These are phyloP conservation scores for Cystofilobasidium macerans DNA, from an alignment of 768 basidiomycete species.

Conservation along the genomic window DNA sequence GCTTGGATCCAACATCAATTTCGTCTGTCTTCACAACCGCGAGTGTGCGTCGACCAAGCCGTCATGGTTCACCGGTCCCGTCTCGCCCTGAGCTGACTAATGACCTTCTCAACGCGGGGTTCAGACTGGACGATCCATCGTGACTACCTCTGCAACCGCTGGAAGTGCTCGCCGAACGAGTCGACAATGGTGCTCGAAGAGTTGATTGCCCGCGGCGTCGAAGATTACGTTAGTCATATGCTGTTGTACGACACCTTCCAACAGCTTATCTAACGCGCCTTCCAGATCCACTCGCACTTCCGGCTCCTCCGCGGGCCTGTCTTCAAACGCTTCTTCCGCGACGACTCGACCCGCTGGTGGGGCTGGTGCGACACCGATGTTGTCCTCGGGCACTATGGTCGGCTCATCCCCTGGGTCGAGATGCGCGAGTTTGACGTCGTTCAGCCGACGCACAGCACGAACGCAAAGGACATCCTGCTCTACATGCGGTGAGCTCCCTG, in stretches of 20 bases:
- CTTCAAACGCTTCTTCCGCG: constrained; percentile 14
- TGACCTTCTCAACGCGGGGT: background rate
- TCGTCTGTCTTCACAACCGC: constrained; percentile 6
- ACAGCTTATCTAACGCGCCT: too few species aligned
- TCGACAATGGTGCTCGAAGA: background rate
- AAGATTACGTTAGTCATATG: constrained; percentile 8
- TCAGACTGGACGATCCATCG: constrained; percentile 18
- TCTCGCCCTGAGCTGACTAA: background rate
- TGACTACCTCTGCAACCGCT: constrained; percentile 15
- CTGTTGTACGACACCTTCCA: background rate
- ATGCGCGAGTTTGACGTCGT: constrained; percentile 16
- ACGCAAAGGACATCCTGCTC: constrained; percentile 17
- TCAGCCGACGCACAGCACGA: constrained; percentile 13
- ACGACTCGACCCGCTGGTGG: constrained; percentile 15
- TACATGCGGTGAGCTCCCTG: constrained; percentile 16
- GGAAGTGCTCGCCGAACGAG: constrained; percentile 7
- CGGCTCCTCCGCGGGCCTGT: constrained; percentile 12
- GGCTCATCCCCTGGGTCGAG: constrained; percentile 13
- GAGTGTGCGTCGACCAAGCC: constrained; percentile 24
- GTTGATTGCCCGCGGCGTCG: background rate
- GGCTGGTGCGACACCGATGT: constrained; percentile 23
- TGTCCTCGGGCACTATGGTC: background rate
- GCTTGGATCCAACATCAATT: constrained; percentile 3
- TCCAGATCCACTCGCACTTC: constrained; percentile 22
- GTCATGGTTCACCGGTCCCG: too few species aligned